Conservation (phyloP, 192 early-diverging fungal species). For the Gonapodya prolifera region DNA sequence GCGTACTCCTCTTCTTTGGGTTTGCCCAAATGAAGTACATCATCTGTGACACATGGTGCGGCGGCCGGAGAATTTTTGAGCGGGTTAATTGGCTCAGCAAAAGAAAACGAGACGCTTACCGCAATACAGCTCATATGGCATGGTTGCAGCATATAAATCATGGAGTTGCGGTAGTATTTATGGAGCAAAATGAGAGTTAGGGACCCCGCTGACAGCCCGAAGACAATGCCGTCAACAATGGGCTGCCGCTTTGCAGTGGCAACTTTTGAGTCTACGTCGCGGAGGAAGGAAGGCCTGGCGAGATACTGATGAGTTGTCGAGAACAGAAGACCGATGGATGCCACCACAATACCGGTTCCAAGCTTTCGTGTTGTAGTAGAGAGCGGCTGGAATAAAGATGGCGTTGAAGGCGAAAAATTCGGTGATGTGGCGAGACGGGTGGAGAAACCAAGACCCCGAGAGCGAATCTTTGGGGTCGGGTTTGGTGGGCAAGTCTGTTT, state of each 20-base stretch:
- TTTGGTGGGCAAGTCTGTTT: not conserved
- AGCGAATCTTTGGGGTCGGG: not conserved
- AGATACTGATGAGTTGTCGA: not conserved
- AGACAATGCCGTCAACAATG: slow-evolving; percentile 16
- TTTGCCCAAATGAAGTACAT: not conserved
- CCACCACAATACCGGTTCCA: slow-evolving; percentile 8
- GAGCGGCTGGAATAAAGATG: slow-evolving; percentile 20
- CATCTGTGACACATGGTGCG: not conserved
- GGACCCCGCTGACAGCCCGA: slow-evolving; percentile 18
- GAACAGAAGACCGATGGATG: slow-evolving; percentile 5
- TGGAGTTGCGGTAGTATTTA: slow-evolving; percentile 23
- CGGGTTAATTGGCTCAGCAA: no score
- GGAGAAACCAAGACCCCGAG: slow-evolving; percentile 23
- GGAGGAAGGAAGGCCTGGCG: not conserved
- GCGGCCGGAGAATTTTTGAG: no score
- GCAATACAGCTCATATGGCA: slow-evolving; percentile 39
- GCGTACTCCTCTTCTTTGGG: not conserved
- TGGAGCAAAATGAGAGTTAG: slow-evolving; percentile 24
- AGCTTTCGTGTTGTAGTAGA: slow-evolving; percentile 17
- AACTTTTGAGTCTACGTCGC: slow-evolving; percentile 14
- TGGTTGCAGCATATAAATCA: slow-evolving; percentile 36
- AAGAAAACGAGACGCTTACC: no score
- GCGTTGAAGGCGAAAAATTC: slow-evolving; percentile 25
- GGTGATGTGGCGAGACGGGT: slow-evolving; percentile 30
- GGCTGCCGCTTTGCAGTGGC: slow-evolving; percentile 16